Evolutionary conservation across 352 stramenopile species (phyloP), one percentile per base, ranked within the genome.

Genomic region (Phytopythium chamaehyphon): DNA sequence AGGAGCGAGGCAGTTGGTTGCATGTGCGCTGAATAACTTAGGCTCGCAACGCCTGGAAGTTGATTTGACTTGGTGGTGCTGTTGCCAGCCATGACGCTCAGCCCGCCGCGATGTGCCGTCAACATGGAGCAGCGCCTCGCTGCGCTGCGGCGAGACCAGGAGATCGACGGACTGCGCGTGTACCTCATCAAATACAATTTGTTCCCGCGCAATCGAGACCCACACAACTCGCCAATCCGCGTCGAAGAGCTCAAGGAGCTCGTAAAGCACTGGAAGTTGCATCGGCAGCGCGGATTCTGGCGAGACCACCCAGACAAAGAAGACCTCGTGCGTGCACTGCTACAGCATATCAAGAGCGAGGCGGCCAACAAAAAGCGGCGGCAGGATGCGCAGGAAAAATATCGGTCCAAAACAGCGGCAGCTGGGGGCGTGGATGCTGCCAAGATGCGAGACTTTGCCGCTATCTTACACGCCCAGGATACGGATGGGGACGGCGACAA

Each of bases 221-320:
- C 82, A 2, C 65, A 91, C 48, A 95, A 93, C 71, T 93, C 82
- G 40, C 83, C 78, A 22, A 95, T 93, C 62, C 78, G 80, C 38
- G 61, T 91, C 21, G 86, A 96, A 40, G 85, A 96, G 67, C 77
- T 96, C 39, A 96, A 96, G 61, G 90, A 96, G 55, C 70, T 96
- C 10, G 86, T 96, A 14, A 91, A 95, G 53, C 79, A 93, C 63
- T 96, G 88, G 85, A 95, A 96, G 60, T 71, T 96, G 5, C 88
- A 96, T 47, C 78, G 75, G 7, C 82, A 96, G 59, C 85, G 86
- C 8, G 83, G 86, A 14, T 96, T 96, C 57, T 96, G 85, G 88
- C 85, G 85, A 21, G 86, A 94, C 55, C 83, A 96, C 49, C 83
- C 84, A 4, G 79, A 94, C 58, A 95, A 95, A 64, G 86, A 96